These are phyloP conservation scores for Fraxinus xanthoxyloides DNA, from an alignment of 305 asterid genomes.

Conservation along the genomic window DNA sequence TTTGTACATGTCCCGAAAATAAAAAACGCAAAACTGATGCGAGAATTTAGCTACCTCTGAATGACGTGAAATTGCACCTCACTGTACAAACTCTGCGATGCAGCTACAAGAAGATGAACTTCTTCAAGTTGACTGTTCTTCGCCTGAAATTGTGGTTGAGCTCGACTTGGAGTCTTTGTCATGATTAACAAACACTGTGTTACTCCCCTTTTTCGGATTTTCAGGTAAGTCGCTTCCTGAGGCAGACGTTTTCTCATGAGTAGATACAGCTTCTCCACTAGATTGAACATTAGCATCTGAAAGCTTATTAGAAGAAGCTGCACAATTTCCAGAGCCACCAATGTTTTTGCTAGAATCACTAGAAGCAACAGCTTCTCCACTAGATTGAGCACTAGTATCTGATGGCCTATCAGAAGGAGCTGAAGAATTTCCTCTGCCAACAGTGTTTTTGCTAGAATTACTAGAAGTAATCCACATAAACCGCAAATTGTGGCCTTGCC, in stretches of 20 bases:
- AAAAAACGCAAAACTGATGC: conserved; percentile 37
- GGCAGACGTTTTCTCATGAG: conserved; percentile 4
- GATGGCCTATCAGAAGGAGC: conserved; percentile 30
- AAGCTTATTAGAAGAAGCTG: background rate
- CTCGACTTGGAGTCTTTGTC: conserved; percentile 39
- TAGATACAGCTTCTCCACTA: background rate
- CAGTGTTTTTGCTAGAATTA: conserved; percentile 42
- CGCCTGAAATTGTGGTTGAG: conserved; percentile 32
- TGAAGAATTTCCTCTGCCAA: conserved; percentile 38
- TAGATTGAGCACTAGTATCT: conserved; percentile 32
- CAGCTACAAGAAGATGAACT: conserved; percentile 31
- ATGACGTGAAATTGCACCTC: conserved; percentile 42
- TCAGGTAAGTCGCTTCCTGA: conserved; percentile 24
- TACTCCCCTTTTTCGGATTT: conserved; percentile 23
- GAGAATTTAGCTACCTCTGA: conserved; percentile 43
- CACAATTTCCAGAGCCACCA: conserved; percentile 22
- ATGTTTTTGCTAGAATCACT: conserved; percentile 20
- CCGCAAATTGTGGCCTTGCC: conserved; percentile 77
- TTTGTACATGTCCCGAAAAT: conserved; percentile 47
- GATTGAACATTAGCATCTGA: background rate
- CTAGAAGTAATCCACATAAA: conserved; percentile 57
- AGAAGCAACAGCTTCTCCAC: conserved; percentile 32
- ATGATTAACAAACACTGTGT: conserved; percentile 32
- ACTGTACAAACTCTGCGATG: conserved; percentile 54
- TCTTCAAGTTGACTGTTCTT: conserved; percentile 33